Evolutionary conservation across 495 filamentous ascomycete genomes (phyloP).

Genomic region (Xylaria nigripes): DNA sequence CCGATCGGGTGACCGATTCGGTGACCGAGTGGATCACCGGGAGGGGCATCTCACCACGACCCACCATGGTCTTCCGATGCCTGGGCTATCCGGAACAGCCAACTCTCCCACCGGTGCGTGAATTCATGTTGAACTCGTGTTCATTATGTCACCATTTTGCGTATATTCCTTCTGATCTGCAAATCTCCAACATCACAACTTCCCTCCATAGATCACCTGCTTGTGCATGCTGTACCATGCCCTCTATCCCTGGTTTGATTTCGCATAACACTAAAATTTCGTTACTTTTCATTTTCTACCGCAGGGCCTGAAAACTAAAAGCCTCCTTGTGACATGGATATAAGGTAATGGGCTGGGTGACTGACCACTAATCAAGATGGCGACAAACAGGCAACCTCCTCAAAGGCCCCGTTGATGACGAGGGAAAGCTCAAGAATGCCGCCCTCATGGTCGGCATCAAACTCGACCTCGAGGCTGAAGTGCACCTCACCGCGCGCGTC

Average conservation of each 20-base stretch:
- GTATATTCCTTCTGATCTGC: background rate
- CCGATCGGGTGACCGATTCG: constrained; percentile 11
- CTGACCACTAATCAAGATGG: constrained; percentile 11
- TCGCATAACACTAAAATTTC: too few species aligned
- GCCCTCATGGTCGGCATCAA: constrained; percentile 38
- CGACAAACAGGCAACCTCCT: constrained; percentile 24
- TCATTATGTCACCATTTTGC: background rate
- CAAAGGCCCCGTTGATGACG: constrained; percentile 32
- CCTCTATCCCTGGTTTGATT: too few species aligned
- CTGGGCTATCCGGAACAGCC: constrained; percentile 27
- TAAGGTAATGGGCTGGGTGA: background rate
- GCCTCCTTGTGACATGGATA: too few species aligned
- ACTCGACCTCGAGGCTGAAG: constrained; percentile 36
- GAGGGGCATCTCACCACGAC: background rate
- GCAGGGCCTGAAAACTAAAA: too few species aligned
- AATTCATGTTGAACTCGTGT: background rate
- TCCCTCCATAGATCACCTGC: too few species aligned
- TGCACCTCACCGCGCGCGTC: constrained; percentile 35
- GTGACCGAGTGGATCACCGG: constrained; percentile 6
- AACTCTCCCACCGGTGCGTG: constrained; percentile 27
- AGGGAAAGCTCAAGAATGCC: constrained; percentile 34
- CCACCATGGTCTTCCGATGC: constrained; percentile 23
- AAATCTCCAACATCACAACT: background rate
- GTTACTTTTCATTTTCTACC: too few species aligned
- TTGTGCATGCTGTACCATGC: too few species aligned